Base-by-base conservation (phyloP, 2,329 filamentous ascomycete genomes). In the Pyricularia sp. region DNA sequence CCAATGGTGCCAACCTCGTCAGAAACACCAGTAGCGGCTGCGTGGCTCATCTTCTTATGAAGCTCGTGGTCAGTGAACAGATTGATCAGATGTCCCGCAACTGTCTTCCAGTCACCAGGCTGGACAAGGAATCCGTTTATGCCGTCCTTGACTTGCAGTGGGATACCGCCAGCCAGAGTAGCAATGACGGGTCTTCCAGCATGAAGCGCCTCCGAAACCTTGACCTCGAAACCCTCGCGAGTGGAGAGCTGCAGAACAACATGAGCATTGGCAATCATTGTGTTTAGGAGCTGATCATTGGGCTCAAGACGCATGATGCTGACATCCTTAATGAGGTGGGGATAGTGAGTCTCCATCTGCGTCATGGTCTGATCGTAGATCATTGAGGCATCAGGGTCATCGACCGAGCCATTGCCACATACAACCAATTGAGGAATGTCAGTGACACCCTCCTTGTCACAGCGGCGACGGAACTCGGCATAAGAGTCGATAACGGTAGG, bases 1-100 rank as follows among this genome's bases (percentile, higher is more conserved):
- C 92, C 92, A 0, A 93, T 90, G 0, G 92, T 95, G 70, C 90
- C 87, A 0, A 94, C 91, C 76, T 95, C 92, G 75, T 95, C 92
- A 70, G 89, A 92, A 17, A 95, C 90, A 70, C 90, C 87, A 0
- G 78, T 81, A 55, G 79, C 80, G 0, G 91, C 92, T 71, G 85
- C 90, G 9, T 83, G 72, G 72, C 86, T 87, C 89, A 93, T 92
- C 69, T 81, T 82, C 67, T 84, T 78, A 77, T 92, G 91, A 25
- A 92, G 81, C 23, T 85, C 83, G 2, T 85, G 75, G 72, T 94
- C 83, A 0, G 84, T 88, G 78, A 90, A 92, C 2, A 94, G 82
- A 1, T 88, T 78, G 71, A 88, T 80, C 33, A 94, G 80, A 73
- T 92, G 85, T 64, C 82, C 79, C 0, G 92, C 92, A 17, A 94